Evolutionary conservation across 2,329 filamentous ascomycete genomes (phyloP).

Genomic region (Stagonosporopsis chrysanthemi): DNA sequence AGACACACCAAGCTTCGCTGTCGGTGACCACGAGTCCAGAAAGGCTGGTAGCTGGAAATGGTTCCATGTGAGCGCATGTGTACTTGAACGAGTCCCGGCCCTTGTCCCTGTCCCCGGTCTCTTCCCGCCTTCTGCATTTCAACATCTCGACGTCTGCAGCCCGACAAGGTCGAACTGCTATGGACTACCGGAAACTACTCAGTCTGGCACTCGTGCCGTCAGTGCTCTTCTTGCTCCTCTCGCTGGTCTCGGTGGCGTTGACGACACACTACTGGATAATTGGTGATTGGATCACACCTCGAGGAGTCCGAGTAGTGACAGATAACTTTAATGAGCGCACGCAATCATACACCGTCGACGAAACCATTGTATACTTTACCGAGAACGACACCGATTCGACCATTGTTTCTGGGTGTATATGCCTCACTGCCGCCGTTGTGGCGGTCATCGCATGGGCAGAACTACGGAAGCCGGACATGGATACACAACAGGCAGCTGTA

Average conservation of each 20-base stretch:
- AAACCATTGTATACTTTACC: conserved; percentile 39
- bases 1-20: conserved; percentile 16
- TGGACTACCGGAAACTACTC: conserved; percentile 34
- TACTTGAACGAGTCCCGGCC: conserved; percentile 17
- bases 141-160: conserved; percentile 14
- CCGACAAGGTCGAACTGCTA: conserved; percentile 14
- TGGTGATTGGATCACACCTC: conserved; percentile 37
- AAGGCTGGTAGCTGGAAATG: conserved; percentile 15
- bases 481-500: conserved; percentile 35
- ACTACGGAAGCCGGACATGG: conserved; percentile 34
- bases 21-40: conserved; percentile 18
- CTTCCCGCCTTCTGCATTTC: conserved; percentile 10
- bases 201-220: conserved; percentile 33
- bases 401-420: conserved; percentile 37
- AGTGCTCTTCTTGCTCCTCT: conserved; percentile 38
- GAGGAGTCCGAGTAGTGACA: conserved; percentile 29
- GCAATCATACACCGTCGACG: conserved; percentile 28
- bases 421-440: conserved; percentile 33
- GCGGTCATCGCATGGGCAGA: conserved; percentile 36
- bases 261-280: conserved; percentile 43
- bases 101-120: conserved; percentile 4
- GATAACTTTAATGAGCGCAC: conserved; percentile 27
- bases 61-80: conserved; percentile 5
- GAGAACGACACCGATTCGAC: conserved; percentile 36
- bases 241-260: conserved; percentile 37